A percentile compares a stretch with the other conserved stretches of the same genome.
phyloP scores from a whole-genome alignment of 352 stramenopile species.

The Phytophthora crassamura region DNA sequence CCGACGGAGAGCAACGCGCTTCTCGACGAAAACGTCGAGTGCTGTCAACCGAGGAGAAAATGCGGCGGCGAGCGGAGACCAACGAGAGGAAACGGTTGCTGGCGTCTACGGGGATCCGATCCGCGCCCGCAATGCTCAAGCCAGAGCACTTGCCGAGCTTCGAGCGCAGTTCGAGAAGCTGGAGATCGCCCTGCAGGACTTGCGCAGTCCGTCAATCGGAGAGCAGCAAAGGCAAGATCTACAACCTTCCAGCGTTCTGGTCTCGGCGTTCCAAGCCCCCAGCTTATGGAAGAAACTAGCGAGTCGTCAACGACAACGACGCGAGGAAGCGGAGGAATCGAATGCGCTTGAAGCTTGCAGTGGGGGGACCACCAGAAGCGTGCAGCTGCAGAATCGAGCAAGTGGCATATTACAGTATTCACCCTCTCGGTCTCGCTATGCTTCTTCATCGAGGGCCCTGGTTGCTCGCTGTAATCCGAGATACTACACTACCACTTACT shows the following conservation, averaged over 20 bases:
- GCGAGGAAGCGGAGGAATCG: conserved; percentile 19
- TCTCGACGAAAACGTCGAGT: conserved; percentile 3
- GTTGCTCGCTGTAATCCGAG: too few species aligned
- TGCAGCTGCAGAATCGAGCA: conserved; percentile 33
- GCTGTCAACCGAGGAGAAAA: conserved; percentile 9
- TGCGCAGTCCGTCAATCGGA: neutral
- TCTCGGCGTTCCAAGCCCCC: neutral
- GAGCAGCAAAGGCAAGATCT: neutral
- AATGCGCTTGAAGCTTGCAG: conserved; percentile 32
- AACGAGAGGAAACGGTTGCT: conserved; percentile 11
- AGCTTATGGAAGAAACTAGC: conserved; percentile 38
- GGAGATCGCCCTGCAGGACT: conserved; percentile 26
- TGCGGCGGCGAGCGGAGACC: neutral
- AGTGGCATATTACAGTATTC: too few species aligned
- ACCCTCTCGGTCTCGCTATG: too few species aligned
- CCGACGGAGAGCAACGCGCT: too few species aligned
- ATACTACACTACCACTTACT: too few species aligned
- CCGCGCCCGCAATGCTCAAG: conserved; percentile 24
- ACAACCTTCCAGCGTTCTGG: neutral
- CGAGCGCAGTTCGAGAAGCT: conserved; percentile 42
- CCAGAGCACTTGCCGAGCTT: conserved; percentile 41
- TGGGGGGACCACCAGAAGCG: conserved; percentile 49
- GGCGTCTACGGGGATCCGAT: conserved; percentile 35
- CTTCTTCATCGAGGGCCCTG: too few species aligned
- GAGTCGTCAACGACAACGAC: conserved; percentile 19